A percentile compares a stretch with the other conserved stretches of the same genome.
These are phyloP conservation scores for Leucaena leucocephala DNA, from an alignment of 306 rosid species.

Conservation along the genomic window DNA sequence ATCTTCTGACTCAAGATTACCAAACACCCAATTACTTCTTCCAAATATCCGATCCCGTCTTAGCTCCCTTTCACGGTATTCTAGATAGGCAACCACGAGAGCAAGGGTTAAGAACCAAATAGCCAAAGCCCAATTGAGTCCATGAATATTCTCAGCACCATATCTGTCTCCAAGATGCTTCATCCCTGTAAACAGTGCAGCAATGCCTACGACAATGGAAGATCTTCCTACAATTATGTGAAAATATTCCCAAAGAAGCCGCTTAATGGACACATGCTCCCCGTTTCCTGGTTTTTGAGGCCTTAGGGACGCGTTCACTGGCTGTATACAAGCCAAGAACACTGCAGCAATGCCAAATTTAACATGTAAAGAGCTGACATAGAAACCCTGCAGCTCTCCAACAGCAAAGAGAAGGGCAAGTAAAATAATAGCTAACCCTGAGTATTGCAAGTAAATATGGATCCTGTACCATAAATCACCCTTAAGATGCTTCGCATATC, in stretches of 20 bases:
- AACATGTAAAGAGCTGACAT: constrained; percentile 74
- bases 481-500: constrained; percentile 88
- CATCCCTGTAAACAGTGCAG: constrained; percentile 83
- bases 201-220: constrained; percentile 69
- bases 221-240: constrained; percentile 75
- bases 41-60: constrained; percentile 50
- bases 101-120: constrained; percentile 68
- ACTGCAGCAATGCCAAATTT: constrained; percentile 72
- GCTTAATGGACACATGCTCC: constrained; percentile 55
- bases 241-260: constrained; percentile 81
- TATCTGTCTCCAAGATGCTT: constrained; percentile 83
- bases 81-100: constrained; percentile 60
- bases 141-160: constrained; percentile 67
- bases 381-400: constrained; percentile 87
- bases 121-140: constrained; percentile 72
- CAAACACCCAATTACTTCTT: constrained; percentile 91
- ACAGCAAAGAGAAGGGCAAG: constrained; percentile 91
- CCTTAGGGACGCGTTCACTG: constrained; percentile 70
- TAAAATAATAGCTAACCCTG: constrained; percentile 74
- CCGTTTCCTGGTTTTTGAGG: constrained; percentile 62
- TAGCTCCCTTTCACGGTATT: constrained; percentile 54
- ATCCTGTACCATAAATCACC: constrained; percentile 90
- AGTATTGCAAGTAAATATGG: constrained; percentile 93
- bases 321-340: constrained; percentile 71
- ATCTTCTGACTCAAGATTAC: constrained; percentile 78